Conservation (phyloP, 495 filamentous ascomycete genomes). For the Neurospora sp. region DNA sequence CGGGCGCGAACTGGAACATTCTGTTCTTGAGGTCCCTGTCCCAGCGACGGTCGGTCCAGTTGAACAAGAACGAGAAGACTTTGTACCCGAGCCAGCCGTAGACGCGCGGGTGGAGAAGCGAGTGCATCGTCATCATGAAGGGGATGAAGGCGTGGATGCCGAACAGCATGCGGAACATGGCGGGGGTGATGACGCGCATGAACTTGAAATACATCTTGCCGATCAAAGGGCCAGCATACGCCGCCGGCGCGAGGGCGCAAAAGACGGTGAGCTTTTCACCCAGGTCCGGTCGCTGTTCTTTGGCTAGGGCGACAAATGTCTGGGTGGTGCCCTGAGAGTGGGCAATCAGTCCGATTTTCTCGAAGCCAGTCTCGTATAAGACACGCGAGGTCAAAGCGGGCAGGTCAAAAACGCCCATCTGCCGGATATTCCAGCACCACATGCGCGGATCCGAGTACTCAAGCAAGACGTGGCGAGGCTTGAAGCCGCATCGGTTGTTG, state of each 20-base stretch:
- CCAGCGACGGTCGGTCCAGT: constrained; percentile 83
- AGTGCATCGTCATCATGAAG: constrained; percentile 83
- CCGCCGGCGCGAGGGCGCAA: constrained; percentile 85
- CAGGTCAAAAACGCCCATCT: constrained; percentile 90
- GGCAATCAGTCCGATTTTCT: constrained; percentile 71
- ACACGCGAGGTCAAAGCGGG: constrained; percentile 79
- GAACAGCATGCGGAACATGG: constrained; percentile 71
- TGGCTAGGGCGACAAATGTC: constrained; percentile 80
- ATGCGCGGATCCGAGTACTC: constrained; percentile 72
- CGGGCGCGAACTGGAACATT: constrained; percentile 86
- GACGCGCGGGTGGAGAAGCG: constrained; percentile 47
- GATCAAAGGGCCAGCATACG: constrained; percentile 81
- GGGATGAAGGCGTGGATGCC: constrained; percentile 95
- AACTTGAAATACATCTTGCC: constrained; percentile 87
- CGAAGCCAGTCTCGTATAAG: constrained; percentile 71
- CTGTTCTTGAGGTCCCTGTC: constrained; percentile 69
- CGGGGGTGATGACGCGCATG: constrained; percentile 70
- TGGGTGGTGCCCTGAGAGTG: constrained; percentile 92
- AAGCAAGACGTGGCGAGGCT: constrained; percentile 63
- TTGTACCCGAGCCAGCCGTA: constrained; percentile 85
- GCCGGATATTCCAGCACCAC: constrained; percentile 95
- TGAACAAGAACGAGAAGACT: constrained; percentile 84
- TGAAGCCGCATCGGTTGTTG: constrained; percentile 85
- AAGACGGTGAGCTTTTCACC: constrained; percentile 82
- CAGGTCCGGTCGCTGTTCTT: constrained; percentile 84